Evolutionary conservation across 192 early-diverging fungal genomes (phyloP), one percentile per base, ranked within the genome.

Genomic region (Coemansia sp.): DNA sequence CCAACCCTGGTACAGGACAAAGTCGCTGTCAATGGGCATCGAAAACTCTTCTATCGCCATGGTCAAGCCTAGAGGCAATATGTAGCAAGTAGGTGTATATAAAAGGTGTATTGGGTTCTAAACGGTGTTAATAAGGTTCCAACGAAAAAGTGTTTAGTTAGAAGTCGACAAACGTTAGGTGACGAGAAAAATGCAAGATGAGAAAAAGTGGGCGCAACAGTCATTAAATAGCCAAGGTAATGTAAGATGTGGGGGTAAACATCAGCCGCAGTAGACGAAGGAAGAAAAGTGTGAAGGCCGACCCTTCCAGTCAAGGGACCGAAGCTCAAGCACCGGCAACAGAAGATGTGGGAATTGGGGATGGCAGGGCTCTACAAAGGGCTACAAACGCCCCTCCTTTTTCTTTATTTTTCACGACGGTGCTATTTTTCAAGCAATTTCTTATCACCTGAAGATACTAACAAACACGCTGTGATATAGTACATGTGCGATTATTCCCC

Each of bases 1-100:
- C 38, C 57, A 49, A 9, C 78, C 78, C 25, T 70, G 68, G 12
- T 54, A 34, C 53, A 80, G 50, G 28, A 80, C 57, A 51, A 74
- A 71, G 14, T 80, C 68, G 17, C 65, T 58, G 22, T 70, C 68
- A 26, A 62, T 38, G 0, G 78, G 72, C 51, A 74, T 66, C 2
- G 62, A 36, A 22, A 80, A 71, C 48, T 56, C 44, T 31, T 65
- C 61, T 0, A 19, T 15, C 15, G 63, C 56, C 72, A 68, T 65
- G 19, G 14, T n/a, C 11, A 22, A 40, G 25, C 12, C 12, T 11
- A 42, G 15, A 42, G 40, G 10, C 12, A 15, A 42, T 42, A 8
- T 42, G 40, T 42, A 42, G 4, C 14, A 15, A 4, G 40, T 12
- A 15, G 4, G 40, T 42, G 15, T 15, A 42, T 42, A 42, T 31